Conservation (phyloP, 805 yeast genomes). For the Candida takata region DNA sequence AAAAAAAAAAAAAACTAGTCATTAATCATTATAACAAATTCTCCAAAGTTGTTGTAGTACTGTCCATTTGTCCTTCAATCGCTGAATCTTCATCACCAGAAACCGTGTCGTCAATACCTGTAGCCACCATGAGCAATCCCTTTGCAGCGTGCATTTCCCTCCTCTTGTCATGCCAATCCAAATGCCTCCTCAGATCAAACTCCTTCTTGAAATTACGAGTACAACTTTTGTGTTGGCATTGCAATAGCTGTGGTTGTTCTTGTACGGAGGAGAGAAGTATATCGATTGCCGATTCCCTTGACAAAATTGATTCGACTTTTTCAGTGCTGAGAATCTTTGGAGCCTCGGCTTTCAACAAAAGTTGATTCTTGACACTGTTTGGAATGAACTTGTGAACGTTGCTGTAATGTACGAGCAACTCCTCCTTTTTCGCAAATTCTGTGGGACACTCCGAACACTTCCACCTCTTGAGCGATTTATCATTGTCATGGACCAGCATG, state of each 20-base stretch:
- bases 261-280: conserved; percentile 28
- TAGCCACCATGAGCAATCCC: conserved; percentile 3
- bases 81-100: not conserved
- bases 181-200: conserved; percentile 42
- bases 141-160: conserved; percentile 10
- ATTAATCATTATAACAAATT: not conserved
- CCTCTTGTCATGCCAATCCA: conserved; percentile 42
- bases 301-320: conserved; percentile 21
- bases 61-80: too few relatives aligned
- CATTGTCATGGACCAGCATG: conserved; percentile 60
- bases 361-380: conserved; percentile 2
- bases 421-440: conserved; percentile 49
- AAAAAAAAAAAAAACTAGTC: too few relatives aligned
- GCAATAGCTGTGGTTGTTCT: conserved; percentile 25
- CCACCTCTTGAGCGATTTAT: conserved; percentile 40
- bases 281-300: conserved; percentile 23
- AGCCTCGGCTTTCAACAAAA: not conserved
- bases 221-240: conserved; percentile 47
- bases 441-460: conserved; percentile 51
- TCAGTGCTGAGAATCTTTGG: conserved; percentile 10
- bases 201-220: conserved; percentile 44
- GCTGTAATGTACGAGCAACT: conserved; percentile 49
- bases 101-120: not conserved
- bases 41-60: not conserved
- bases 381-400: conserved; percentile 31